A percentile compares a stretch with the other conserved stretches of the same genome.
These are phyloP conservation scores for Acacia crassicarpa DNA, from an alignment of 306 rosid species.

Conservation along the genomic window DNA sequence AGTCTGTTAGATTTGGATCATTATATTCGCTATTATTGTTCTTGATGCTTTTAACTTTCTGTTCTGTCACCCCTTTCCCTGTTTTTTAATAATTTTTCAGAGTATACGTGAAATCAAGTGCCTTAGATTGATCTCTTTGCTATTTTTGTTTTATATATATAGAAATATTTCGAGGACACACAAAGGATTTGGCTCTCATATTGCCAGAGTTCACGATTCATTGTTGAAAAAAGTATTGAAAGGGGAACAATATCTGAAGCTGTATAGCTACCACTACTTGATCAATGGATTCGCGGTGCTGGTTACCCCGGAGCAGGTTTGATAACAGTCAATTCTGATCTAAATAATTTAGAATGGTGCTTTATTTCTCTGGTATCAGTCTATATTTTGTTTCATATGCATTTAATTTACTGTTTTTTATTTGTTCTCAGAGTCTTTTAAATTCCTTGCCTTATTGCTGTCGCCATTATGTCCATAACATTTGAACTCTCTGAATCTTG, in stretches of 20 bases:
- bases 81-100: slow-evolving; percentile 1
- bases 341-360: slow-evolving; percentile 26
- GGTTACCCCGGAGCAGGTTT: slow-evolving; percentile 85
- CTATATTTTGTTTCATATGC: not conserved
- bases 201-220: slow-evolving; percentile 83
- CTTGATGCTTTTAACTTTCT: slow-evolving; percentile 7
- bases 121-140: slow-evolving; percentile 20
- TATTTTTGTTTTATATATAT: slow-evolving; percentile 22
- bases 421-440: slow-evolving; percentile 2
- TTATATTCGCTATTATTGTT: slow-evolving; percentile 21
- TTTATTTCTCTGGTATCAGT: not conserved
- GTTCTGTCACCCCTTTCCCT: not conserved
- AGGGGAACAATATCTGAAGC: slow-evolving; percentile 91
- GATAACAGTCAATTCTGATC: slow-evolving; percentile 13
- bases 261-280: slow-evolving; percentile 94
- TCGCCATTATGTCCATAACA: slow-evolving; percentile 1
- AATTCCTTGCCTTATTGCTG: slow-evolving; percentile 12
- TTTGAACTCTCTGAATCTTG: slow-evolving; percentile 34
- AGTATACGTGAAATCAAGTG: slow-evolving; percentile 20
- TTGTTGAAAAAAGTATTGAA: slow-evolving; percentile 73
- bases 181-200: slow-evolving; percentile 52
- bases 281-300: slow-evolving; percentile 92
- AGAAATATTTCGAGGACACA: slow-evolving; percentile 59
- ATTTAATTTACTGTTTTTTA: not conserved
- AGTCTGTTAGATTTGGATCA: slow-evolving; percentile 4